Evolutionary conservation across 495 filamentous ascomycete species (phyloP).

Genomic region (Darksidea phi): DNA sequence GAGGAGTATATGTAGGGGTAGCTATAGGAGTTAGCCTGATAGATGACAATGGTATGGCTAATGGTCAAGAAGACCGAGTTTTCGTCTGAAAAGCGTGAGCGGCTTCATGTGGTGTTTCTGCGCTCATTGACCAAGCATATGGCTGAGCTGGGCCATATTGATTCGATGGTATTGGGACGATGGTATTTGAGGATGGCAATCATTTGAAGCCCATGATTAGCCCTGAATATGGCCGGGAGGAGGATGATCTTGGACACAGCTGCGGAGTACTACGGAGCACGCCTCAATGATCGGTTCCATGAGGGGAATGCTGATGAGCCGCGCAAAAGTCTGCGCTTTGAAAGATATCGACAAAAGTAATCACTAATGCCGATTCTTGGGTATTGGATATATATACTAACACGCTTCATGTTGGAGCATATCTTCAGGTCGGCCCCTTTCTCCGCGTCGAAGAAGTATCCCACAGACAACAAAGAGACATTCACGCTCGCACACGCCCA

Average conservation of each 20-base stretch:
- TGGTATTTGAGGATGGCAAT: background rate
- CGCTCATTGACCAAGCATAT: background rate
- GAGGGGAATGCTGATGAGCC: background rate
- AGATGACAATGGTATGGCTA: background rate
- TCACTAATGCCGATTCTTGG: no score
- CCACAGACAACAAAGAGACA: background rate
- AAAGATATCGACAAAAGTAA: no score
- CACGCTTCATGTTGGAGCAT: background rate
- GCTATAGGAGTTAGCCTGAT: no score
- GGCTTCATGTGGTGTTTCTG: background rate
- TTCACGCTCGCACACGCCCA: background rate
- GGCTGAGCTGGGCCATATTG: slow-evolving; percentile 2
- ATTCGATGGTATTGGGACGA: slow-evolving; percentile 1
- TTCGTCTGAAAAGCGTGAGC: background rate
- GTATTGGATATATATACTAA: no score
- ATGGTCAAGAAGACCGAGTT: background rate
- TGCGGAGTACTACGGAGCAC: background rate
- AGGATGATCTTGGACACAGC: background rate
- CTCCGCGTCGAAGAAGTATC: background rate
- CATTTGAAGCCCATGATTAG: background rate
- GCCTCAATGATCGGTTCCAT: background rate
- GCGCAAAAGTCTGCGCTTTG: background rate
- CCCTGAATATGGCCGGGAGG: background rate
- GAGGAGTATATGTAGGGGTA: no score
- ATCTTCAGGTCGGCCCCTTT: background rate